Percentiles rank a stretch among this genome's conserved stretches.
Conservation (phyloP, 1,139 yeast species). For the Wickerhamomyces sp. region DNA sequence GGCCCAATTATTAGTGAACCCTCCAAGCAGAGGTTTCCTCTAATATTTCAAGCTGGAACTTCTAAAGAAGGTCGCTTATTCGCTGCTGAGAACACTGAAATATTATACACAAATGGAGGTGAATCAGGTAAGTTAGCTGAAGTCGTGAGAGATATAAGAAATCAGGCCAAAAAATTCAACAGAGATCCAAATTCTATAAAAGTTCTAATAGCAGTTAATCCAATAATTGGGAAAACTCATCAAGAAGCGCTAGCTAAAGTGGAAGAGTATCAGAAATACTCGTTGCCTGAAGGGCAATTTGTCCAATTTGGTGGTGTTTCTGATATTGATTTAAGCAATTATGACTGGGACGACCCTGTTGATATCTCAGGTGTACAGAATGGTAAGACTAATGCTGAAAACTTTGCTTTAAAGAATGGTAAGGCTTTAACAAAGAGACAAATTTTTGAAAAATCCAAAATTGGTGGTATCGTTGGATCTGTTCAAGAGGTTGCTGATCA, state of each 20-base stretch:
- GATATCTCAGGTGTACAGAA: constrained; percentile 19
- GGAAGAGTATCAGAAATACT: constrained; percentile 20
- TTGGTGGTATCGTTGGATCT: constrained; percentile 23
- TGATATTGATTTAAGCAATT: constrained; percentile 27
- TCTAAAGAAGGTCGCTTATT: constrained; percentile 37
- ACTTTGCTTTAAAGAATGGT: not conserved
- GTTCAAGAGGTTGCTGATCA: constrained; percentile 28
- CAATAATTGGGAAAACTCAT: constrained; percentile 26
- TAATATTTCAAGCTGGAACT: constrained; percentile 41
- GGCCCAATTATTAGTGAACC: constrained; percentile 37
- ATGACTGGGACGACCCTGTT: constrained; percentile 29
- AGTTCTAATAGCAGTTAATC: constrained; percentile 22
- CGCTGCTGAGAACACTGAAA: constrained; percentile 40
- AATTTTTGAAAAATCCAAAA: constrained; percentile 24
- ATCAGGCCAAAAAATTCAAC: constrained; percentile 22
- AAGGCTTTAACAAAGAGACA: constrained; percentile 16
- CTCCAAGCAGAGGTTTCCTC: constrained; percentile 39
- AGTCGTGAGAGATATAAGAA: constrained; percentile 20
- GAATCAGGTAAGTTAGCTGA: constrained; percentile 21
- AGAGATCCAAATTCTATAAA: constrained; percentile 26
- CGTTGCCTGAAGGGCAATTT: constrained; percentile 27
- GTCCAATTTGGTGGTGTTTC: constrained; percentile 31
- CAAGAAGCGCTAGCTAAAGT: constrained; percentile 27
- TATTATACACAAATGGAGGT: constrained; percentile 24
- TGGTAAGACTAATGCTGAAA: constrained; percentile 22